Conservation (phyloP, 2,329 filamentous ascomycete species). For the Pseudogymnoascus sp. region DNA sequence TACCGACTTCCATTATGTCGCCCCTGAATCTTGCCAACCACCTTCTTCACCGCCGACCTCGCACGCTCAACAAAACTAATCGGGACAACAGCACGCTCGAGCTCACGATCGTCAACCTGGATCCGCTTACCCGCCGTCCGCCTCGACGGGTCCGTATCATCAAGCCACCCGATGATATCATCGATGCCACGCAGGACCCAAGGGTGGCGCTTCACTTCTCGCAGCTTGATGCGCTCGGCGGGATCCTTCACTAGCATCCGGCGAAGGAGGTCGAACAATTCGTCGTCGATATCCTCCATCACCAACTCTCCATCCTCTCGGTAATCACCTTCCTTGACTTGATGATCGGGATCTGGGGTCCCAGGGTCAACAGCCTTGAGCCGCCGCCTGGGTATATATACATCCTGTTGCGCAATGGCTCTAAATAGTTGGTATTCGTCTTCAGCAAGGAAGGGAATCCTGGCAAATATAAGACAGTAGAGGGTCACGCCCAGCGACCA, state of each 20-base stretch:
- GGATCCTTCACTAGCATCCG: constrained; percentile 85
- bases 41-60: constrained; percentile 65
- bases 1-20: constrained; percentile 4
- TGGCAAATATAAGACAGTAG: constrained; percentile 89
- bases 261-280: constrained; percentile 67
- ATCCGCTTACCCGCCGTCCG: constrained; percentile 76
- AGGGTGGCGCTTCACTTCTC: constrained; percentile 86
- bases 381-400: constrained; percentile 74
- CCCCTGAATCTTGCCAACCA: constrained; percentile 46
- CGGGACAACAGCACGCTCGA: constrained; percentile 82
- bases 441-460: constrained; percentile 85
- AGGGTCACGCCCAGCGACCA: constrained; percentile 96
- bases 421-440: constrained; percentile 89
- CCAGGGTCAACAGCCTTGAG: constrained; percentile 62
- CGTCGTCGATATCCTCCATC: constrained; percentile 78
- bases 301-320: constrained; percentile 68
- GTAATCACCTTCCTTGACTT: constrained; percentile 51
- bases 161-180: constrained; percentile 74
- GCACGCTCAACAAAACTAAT: constrained; percentile 81
- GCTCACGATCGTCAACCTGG: constrained; percentile 82
- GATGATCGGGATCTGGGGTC: constrained; percentile 24
- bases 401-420: constrained; percentile 84
- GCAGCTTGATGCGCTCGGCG: constrained; percentile 74
- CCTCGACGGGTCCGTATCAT: constrained; percentile 79
- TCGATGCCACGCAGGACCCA: constrained; percentile 78